phyloP scores from a whole-genome alignment of 176 grass and related monocot genomes.

The Triticum monococcum region DNA sequence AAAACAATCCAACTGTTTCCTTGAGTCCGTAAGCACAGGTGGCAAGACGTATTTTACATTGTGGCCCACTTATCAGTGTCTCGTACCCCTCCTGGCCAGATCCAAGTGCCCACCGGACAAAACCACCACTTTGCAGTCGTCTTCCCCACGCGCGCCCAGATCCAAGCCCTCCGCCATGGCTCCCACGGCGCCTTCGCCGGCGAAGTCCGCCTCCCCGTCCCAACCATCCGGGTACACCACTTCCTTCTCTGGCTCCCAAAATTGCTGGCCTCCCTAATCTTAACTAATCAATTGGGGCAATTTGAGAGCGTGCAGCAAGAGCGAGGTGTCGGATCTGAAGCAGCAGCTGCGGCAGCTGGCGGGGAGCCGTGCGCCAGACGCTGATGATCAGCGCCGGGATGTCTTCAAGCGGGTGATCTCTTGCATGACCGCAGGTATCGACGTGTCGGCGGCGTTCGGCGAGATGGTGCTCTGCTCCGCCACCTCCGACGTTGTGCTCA shows the following conservation, averaged over 20 bases:
- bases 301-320: conserved; percentile 62
- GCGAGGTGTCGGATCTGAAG: conserved; percentile 98
- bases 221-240: conserved; percentile 71
- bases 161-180: conserved; percentile 59
- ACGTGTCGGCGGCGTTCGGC: conserved; percentile 91
- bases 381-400: conserved; percentile 83
- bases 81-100: conserved; percentile 14
- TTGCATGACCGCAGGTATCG: conserved; percentile 98
- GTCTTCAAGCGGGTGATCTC: conserved; percentile 99
- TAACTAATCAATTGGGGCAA: conserved; percentile 29
- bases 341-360: conserved; percentile 88
- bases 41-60: background rate
- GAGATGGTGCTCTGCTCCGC: conserved; percentile 99
- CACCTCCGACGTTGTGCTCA: conserved; percentile 91
- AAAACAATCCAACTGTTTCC: background rate
- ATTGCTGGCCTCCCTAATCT: conserved; percentile 15
- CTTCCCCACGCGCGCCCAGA: conserved; percentile 38
- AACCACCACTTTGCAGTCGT: conserved; percentile 23
- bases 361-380: conserved; percentile 72
- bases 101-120: conserved; percentile 40
- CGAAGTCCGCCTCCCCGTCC: conserved; percentile 84
- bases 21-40: background rate
- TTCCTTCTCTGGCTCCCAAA: background rate
- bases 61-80: conserved; percentile 23
- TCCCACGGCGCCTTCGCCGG: conserved; percentile 55